phyloP scores from a whole-genome alignment of 2,329 filamentous ascomycete genomes.

The Phyllosticta capitalensis region DNA sequence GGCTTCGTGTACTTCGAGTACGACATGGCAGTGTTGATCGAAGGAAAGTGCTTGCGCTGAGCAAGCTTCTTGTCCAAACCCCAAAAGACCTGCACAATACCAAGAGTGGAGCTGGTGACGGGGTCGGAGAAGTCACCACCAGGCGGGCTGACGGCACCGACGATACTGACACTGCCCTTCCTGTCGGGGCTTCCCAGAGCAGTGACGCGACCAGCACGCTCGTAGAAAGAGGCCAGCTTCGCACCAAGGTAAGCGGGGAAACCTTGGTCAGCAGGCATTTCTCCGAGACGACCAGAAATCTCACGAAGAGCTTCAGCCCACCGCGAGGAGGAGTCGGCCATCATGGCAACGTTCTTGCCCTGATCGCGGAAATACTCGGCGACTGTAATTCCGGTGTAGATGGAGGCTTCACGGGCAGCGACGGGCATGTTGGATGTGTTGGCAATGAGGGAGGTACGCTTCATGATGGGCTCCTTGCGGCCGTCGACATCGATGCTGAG shows the following conservation, averaged over 20 bases:
- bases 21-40: conserved; percentile 86
- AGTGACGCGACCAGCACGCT: conserved; percentile 83
- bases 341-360: conserved; percentile 97
- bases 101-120: conserved; percentile 83
- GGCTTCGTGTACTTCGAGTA: conserved; percentile 94
- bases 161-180: conserved; percentile 88
- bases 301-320: conserved; percentile 99
- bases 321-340: conserved; percentile 96
- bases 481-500: conserved; percentile 90
- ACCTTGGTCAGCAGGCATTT: conserved; percentile 99
- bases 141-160: conserved; percentile 92
- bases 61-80: conserved; percentile 99
- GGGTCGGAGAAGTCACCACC: conserved; percentile 99
- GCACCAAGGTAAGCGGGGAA: conserved; percentile 96
- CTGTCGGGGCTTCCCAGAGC: conserved; percentile 83
- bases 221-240: conserved; percentile 98
- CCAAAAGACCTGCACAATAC: conserved; percentile 99
- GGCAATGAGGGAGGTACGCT: conserved; percentile 95
- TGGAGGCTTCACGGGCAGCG: conserved; percentile 93
- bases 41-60: conserved; percentile 98
- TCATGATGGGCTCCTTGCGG: conserved; percentile 98
- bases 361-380: conserved; percentile 97
- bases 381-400: conserved; percentile 93
- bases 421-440: conserved; percentile 99
- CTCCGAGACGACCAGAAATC: conserved; percentile 94